Evolutionary conservation across 2,329 filamentous ascomycete genomes (phyloP).

Genomic region (Claviceps sorghi): DNA sequence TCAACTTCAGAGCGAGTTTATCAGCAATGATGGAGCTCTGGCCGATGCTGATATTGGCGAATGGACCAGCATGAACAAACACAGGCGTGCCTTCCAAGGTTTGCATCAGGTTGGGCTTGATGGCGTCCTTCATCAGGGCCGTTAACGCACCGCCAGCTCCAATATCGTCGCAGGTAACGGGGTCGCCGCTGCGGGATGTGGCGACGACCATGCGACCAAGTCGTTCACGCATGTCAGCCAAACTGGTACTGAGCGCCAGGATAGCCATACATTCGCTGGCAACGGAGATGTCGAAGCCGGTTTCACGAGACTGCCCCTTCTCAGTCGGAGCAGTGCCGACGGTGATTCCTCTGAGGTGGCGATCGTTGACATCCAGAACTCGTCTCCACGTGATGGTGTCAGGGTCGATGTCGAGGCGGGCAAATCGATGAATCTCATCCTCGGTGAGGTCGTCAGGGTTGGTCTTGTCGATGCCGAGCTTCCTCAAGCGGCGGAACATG

Average conservation of each 20-base stretch:
- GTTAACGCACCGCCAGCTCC: conserved; percentile 84
- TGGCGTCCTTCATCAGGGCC: conserved; percentile 92
- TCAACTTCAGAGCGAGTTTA: conserved; percentile 88
- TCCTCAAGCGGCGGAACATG: conserved; percentile 88
- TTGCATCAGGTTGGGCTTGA: conserved; percentile 99
- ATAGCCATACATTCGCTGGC: conserved; percentile 98
- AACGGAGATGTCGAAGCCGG: conserved; percentile 94
- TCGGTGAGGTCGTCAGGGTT: conserved; percentile 79
- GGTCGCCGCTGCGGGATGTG: conserved; percentile 69
- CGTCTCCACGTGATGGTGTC: conserved; percentile 95
- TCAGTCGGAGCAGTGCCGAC: conserved; percentile 81
- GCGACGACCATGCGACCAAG: conserved; percentile 93
- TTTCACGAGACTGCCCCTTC: conserved; percentile 75
- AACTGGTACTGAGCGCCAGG: conserved; percentile 75
- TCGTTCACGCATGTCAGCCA: conserved; percentile 81
- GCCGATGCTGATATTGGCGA: conserved; percentile 96
- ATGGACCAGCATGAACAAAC: conserved; percentile 92
- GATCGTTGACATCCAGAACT: conserved; percentile 93
- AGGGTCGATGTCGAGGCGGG: conserved; percentile 89
- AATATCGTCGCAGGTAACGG: conserved; percentile 91
- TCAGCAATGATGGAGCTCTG: conserved; percentile 92
- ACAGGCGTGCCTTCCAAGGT: conserved; percentile 93
- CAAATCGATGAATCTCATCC: conserved; percentile 78
- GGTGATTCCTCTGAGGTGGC: conserved; percentile 78
- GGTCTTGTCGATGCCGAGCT: conserved; percentile 91